phyloP scores from a whole-genome alignment of 805 yeast species.

The Candida maltosa region DNA sequence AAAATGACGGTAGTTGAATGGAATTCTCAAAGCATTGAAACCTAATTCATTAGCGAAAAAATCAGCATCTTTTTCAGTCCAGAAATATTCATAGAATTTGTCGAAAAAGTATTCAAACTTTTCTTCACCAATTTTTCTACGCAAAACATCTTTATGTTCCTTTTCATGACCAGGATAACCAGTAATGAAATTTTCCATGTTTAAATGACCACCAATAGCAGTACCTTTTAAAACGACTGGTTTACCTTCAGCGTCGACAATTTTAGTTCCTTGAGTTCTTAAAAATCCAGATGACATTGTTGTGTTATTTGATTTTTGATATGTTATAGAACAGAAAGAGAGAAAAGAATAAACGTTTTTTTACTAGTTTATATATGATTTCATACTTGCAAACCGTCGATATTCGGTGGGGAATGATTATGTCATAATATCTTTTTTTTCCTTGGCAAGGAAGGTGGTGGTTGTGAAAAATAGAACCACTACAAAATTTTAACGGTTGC shows the following conservation, averaged over 20 bases:
- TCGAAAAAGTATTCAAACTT: constrained; percentile 49
- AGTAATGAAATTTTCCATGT: constrained; percentile 56
- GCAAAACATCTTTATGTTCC: constrained; percentile 43
- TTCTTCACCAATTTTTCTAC: constrained; percentile 41
- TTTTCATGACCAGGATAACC: constrained; percentile 55
- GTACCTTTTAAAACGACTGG: constrained; percentile 45
- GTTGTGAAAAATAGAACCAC: no score
- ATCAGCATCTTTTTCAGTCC: constrained; percentile 49
- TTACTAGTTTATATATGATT: no score
- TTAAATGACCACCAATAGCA: constrained; percentile 49
- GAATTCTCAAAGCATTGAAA: constrained; percentile 47
- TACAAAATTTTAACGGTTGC: no score
- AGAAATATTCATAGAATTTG: constrained; percentile 51
- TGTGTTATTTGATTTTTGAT: background rate
- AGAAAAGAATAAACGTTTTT: no score
- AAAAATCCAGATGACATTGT: constrained; percentile 21
- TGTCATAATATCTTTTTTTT: no score
- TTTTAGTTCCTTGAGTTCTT: constrained; percentile 44
- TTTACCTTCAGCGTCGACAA: constrained; percentile 38
- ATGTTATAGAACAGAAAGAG: background rate
- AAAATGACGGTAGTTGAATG: constrained; percentile 52
- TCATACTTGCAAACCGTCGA: no score
- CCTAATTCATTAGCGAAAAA: constrained; percentile 38
- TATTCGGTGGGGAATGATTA: no score
- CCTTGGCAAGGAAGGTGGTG: no score